Base-by-base conservation (phyloP, 495 filamentous ascomycete species). In the Thermothielavioides terrestris region DNA sequence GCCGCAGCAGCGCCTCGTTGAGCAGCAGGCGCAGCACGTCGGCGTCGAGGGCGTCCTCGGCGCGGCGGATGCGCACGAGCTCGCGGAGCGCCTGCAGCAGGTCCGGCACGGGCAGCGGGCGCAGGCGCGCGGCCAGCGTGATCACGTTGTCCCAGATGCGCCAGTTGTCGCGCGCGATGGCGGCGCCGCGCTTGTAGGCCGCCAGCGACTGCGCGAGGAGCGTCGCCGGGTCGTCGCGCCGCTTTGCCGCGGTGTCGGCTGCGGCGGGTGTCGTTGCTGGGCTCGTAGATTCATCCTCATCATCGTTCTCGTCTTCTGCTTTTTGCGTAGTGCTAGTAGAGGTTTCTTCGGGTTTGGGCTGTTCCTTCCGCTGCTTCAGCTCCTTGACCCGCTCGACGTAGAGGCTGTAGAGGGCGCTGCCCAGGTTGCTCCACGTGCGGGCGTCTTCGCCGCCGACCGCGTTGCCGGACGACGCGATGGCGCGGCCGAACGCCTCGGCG, bases 91-190 rank as follows among this genome's bases (percentile, higher is more conserved):
- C 88, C 11, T 81, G 68, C 14, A 95, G 65, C 17, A 94, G 71
- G 34, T 95, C 88, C 1, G 72, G 64, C 61, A 85, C 85, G 0
- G 86, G 77, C 0, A 85, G 83, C 0, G 89, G 89, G 0, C 76
- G 74, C 14, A 89, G 72, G 8, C 87, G 84, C 4, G 86, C 79
- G 0, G 86, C 84, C 32, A 99, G 83, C 2, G 85, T 88, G 40
- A 97, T 76, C 12, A 95, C 79, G 60, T 99, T 99, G 53, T 94
- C 87, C 90, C 89, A 96, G 54, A 99, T 95, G 50, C 87, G 79
- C 75, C 81, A 85, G 67, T 89, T 86, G 50, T 85, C 82, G 63
- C 85, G 76, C 28, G 92, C 90, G 20, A 92, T 77, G 12, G 76
- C 70, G 2, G 88, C 87, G 30, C 89, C 92, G 45, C 83, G 80